Evolutionary conservation across 306 rosid species (phyloP).

Genomic region (Pyrus pyrifolia): DNA sequence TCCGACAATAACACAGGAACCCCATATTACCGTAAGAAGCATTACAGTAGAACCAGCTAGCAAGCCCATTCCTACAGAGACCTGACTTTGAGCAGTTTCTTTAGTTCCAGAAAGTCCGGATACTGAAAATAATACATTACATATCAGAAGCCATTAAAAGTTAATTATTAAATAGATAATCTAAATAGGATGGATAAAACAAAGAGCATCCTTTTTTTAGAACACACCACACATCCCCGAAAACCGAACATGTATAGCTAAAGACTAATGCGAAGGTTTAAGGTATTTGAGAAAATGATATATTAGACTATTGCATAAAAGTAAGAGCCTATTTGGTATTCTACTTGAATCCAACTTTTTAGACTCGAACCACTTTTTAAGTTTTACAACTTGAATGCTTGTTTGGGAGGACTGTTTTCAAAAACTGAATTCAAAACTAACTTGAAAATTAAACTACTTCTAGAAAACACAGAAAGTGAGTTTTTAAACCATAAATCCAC

Average conservation of each 20-base stretch:
- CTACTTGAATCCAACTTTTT: no score
- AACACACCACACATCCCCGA: not conserved
- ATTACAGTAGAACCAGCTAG: conserved; percentile 72
- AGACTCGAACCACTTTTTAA: no score
- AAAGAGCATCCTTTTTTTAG: no score
- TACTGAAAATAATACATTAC: conserved; percentile 27
- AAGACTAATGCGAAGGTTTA: not conserved
- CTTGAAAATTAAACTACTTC: no score
- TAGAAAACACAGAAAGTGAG: no score
- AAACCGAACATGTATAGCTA: not conserved
- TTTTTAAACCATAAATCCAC: no score
- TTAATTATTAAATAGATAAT: not conserved
- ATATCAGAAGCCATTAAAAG: not conserved
- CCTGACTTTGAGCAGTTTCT: conserved; percentile 59
- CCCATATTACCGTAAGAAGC: conserved; percentile 66
- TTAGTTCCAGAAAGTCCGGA: conserved; percentile 58
- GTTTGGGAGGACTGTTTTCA: no score
- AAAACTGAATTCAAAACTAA: no score
- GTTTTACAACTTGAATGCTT: no score
- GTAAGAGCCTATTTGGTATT: not conserved
- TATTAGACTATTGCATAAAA: not conserved
- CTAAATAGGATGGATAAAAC: not conserved
- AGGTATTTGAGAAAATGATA: not conserved
- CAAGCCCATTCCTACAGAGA: conserved; percentile 70
- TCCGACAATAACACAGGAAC: conserved; percentile 56